These are phyloP conservation scores for Leccinum ponderosum DNA, from an alignment of 1,284 basidiomycete species.

Conservation along the genomic window DNA sequence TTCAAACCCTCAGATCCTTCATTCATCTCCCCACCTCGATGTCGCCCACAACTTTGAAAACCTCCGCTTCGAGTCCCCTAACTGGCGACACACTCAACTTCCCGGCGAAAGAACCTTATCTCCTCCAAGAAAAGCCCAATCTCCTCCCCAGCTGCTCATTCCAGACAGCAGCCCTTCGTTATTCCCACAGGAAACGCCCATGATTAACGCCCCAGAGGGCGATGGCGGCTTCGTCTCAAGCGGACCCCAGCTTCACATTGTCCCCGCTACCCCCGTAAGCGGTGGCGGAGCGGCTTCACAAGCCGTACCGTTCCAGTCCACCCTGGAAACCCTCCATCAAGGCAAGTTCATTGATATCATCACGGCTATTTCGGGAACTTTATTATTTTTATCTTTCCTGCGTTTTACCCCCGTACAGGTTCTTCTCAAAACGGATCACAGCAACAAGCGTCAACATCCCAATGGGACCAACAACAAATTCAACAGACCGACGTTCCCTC, in stretches of 20 bases:
- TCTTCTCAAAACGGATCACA: constrained; percentile 33
- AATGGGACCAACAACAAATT: constrained; percentile 39
- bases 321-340: constrained; percentile 47
- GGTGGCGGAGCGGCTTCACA: constrained; percentile 52
- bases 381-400: constrained; percentile 23
- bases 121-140: constrained; percentile 56
- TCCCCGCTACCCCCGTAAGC: constrained; percentile 77
- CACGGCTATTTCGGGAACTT: constrained; percentile 35
- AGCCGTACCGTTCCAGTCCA: constrained; percentile 50
- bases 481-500: constrained; percentile 33
- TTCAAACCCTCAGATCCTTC: constrained; percentile 42
- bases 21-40: constrained; percentile 53
- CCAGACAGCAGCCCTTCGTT: constrained; percentile 45
- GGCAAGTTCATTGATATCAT: constrained; percentile 42
- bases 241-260: constrained; percentile 69
- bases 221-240: constrained; percentile 48
- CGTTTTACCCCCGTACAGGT: constrained; percentile 31
- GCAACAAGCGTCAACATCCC: constrained; percentile 35
- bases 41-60: constrained; percentile 59
- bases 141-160: constrained; percentile 70
- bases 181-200: constrained; percentile 42
- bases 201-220: constrained; percentile 67
- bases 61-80: constrained; percentile 63
- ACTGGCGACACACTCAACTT: constrained; percentile 51
- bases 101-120: constrained; percentile 45